Percentiles rank a stretch among this genome's conserved stretches.
Evolutionary conservation across 345 rosid genomes (phyloP).

Genomic region (Durio zibethinus): DNA sequence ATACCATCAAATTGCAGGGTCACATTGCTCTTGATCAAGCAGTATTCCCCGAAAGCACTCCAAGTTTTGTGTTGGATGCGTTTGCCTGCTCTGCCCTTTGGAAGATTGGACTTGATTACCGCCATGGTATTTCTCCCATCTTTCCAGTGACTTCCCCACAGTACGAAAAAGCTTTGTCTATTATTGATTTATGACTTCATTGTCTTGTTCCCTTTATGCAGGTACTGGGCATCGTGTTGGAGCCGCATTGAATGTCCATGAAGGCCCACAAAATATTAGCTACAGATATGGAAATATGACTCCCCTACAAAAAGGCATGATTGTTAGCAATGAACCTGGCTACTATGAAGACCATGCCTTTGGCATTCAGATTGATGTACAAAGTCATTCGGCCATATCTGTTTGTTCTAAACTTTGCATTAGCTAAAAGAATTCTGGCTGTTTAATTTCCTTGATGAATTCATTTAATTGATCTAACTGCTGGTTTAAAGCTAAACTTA

Average conservation of each 20-base stretch:
- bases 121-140: constrained; percentile 60
- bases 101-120: constrained; percentile 96
- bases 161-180: background rate
- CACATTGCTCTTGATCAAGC: constrained; percentile 96
- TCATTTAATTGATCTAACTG: background rate
- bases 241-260: constrained; percentile 93
- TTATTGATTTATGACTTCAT: background rate
- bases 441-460: background rate
- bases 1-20: constrained; percentile 52
- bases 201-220: constrained; percentile 28
- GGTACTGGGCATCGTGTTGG: constrained; percentile 99
- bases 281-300: constrained; percentile 80
- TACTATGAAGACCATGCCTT: constrained; percentile 96
- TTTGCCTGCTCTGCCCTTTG: constrained; percentile 93
- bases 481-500: background rate
- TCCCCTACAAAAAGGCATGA: constrained; percentile 82
- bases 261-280: constrained; percentile 98
- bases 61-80: constrained; percentile 89
- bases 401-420: background rate
- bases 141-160: constrained; percentile 3
- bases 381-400: background rate
- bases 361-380: constrained; percentile 96
- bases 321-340: constrained; percentile 97
- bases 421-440: constrained; percentile 1
- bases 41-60: constrained; percentile 86